These are phyloP conservation scores for Arabidopsis hybrid DNA, from an alignment of 441 rosid species.

Conservation along the genomic window DNA sequence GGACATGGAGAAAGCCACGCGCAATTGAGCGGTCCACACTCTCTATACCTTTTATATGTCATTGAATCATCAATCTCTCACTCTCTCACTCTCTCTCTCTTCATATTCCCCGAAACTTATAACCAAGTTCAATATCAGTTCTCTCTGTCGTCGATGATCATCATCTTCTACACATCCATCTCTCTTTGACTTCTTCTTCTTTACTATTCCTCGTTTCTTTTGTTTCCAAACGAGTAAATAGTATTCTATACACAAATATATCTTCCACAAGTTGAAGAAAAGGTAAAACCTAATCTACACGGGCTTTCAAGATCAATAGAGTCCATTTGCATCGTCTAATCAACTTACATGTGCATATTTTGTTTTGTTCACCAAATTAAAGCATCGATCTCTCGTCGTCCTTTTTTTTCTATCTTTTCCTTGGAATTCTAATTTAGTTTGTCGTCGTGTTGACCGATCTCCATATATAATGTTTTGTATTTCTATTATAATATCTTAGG, in stretches of 20 bases:
- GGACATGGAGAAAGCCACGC: slow-evolving; percentile 45
- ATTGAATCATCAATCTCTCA: slow-evolving; percentile 40
- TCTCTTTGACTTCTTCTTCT: slow-evolving; percentile 29
- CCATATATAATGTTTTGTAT: not conserved
- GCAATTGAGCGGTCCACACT: slow-evolving; percentile 46
- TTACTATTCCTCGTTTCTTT: slow-evolving; percentile 2
- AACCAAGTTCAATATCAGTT: slow-evolving; percentile 23
- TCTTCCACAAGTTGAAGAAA: slow-evolving; percentile 9
- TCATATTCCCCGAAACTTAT: slow-evolving; percentile 15
- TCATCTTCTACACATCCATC: slow-evolving; percentile 30
- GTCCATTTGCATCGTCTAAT: slow-evolving; percentile 18
- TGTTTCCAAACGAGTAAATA: slow-evolving; percentile 24
- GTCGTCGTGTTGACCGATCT: slow-evolving; percentile 7
- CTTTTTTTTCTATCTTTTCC: not conserved
- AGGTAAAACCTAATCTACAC: slow-evolving; percentile 32
- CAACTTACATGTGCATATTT: slow-evolving; percentile 8
- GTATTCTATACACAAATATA: slow-evolving; percentile 17
- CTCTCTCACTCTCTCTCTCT: slow-evolving; percentile 29
- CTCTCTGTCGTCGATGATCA: slow-evolving; percentile 22
- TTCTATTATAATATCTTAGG: not conserved
- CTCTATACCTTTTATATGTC: slow-evolving; percentile 36
- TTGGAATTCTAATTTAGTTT: slow-evolving; percentile 2
- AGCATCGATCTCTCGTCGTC: slow-evolving; percentile 15
- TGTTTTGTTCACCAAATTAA: not conserved
- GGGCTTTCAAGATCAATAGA: slow-evolving; percentile 13